Evolutionary conservation across 164 flowering plant genomes (phyloP).

Genomic region (Protea cynaroides): DNA sequence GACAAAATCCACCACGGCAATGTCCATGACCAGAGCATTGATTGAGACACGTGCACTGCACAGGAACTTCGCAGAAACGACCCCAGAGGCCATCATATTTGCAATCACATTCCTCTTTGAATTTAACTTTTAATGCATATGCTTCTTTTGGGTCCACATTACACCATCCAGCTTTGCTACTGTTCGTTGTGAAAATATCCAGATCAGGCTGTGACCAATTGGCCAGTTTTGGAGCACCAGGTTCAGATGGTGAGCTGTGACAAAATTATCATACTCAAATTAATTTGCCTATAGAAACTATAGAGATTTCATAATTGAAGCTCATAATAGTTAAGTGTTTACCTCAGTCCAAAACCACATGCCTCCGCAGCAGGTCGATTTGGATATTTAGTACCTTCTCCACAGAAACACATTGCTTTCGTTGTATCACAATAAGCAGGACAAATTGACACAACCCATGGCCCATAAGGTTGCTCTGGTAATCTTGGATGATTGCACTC

Average conservation of each 20-base stretch:
- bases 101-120: constrained; percentile 92
- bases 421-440: constrained; percentile 83
- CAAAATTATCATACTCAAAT: constrained; percentile 7
- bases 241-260: constrained; percentile 60
- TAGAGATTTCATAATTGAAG: not conserved
- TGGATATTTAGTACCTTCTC: constrained; percentile 93
- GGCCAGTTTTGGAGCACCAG: constrained; percentile 46
- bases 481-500: constrained; percentile 64
- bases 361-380: constrained; percentile 92
- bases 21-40: constrained; percentile 88
- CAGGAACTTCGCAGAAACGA: constrained; percentile 79
- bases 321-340: constrained; percentile 14
- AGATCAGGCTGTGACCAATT: constrained; percentile 76
- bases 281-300: constrained; percentile 3
- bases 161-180: constrained; percentile 85
- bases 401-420: constrained; percentile 97
- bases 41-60: constrained; percentile 63
- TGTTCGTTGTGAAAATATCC: constrained; percentile 67
- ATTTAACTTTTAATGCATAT: constrained; percentile 49
- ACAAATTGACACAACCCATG: constrained; percentile 93
- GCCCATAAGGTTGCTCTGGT: constrained; percentile 71
- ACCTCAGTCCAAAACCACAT: constrained; percentile 84
- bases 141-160: constrained; percentile 87
- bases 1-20: constrained; percentile 97
- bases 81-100: constrained; percentile 88